Conservation (phyloP, 305 asterid genomes). For the Coffea humblotiana region DNA sequence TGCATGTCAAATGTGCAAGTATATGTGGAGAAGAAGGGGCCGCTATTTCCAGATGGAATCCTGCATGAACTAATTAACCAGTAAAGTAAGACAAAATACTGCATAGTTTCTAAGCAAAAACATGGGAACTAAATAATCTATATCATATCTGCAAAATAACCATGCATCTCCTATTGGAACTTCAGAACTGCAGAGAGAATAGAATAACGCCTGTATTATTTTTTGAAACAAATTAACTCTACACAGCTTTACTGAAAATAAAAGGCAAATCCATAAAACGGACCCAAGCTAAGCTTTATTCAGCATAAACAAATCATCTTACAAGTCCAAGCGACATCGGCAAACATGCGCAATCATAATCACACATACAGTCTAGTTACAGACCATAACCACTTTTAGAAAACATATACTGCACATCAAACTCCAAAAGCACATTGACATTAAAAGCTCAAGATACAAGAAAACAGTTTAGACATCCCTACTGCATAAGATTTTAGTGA, state of each 20-base stretch:
- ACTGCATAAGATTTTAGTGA: neutral
- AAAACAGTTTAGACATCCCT: neutral
- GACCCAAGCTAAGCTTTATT: neutral
- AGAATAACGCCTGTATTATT: neutral
- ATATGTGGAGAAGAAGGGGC: neutral
- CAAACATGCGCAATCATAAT: no score
- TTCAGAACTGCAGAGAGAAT: neutral
- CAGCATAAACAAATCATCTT: neutral
- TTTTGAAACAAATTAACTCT: neutral
- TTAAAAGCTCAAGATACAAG: conserved; percentile 1
- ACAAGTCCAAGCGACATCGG: no score
- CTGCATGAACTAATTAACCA: neutral
- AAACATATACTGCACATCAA: neutral
- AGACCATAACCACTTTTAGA: no score
- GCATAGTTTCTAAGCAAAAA: neutral
- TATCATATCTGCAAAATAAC: neutral
- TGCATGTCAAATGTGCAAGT: neutral
- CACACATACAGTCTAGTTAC: no score
- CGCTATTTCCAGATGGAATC: neutral
- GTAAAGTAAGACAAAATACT: neutral
- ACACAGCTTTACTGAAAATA: neutral
- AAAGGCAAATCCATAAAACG: neutral
- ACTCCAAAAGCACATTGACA: neutral
- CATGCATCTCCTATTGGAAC: neutral
- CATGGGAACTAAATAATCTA: neutral